These are phyloP conservation scores for Novakomyces olei DNA, from an alignment of 805 yeast genomes.

Conservation along the genomic window DNA sequence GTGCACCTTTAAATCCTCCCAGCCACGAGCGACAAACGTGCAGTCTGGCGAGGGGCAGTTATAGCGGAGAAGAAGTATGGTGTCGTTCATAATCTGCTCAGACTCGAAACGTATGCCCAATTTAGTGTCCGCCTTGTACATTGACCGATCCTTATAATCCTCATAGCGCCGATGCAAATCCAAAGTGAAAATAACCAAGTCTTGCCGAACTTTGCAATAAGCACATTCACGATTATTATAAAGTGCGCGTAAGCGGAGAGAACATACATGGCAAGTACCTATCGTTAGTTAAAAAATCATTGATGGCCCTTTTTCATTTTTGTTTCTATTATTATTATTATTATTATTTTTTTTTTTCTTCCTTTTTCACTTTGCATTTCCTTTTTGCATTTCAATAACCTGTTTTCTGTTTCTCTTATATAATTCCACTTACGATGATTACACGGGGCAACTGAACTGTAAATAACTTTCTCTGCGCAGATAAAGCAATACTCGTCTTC, in stretches of 20 bases:
- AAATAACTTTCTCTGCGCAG: conserved; percentile 53
- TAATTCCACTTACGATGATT: conserved; percentile 34
- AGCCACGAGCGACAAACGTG: conserved; percentile 21
- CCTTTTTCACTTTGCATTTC: too few relatives aligned
- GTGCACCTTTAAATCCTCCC: conserved; percentile 44
- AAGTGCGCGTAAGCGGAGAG: conserved; percentile 61
- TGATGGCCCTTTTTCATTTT: too few relatives aligned
- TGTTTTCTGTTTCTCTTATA: too few relatives aligned
- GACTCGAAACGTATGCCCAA: conserved; percentile 41
- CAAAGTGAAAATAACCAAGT: conserved; percentile 34
- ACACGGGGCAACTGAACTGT: conserved; percentile 58
- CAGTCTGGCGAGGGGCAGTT: conserved; percentile 32
- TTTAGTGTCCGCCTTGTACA: conserved; percentile 22
- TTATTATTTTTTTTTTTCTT: too few relatives aligned
- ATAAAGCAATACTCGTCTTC: conserved; percentile 39
- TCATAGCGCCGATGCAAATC: conserved; percentile 21
- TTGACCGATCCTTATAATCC: conserved; percentile 15
- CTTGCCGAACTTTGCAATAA: conserved; percentile 48
- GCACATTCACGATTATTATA: conserved; percentile 56
- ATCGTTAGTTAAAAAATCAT: too few relatives aligned
- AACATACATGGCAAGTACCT: conserved; percentile 54
- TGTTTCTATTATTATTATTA: too few relatives aligned
- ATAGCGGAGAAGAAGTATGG: conserved; percentile 30
- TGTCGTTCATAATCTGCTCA: conserved; percentile 23
- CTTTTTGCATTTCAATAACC: too few relatives aligned